Evolutionary conservation across 1,284 basidiomycete species (phyloP).

Genomic region (Agroathelia rolfsii): DNA sequence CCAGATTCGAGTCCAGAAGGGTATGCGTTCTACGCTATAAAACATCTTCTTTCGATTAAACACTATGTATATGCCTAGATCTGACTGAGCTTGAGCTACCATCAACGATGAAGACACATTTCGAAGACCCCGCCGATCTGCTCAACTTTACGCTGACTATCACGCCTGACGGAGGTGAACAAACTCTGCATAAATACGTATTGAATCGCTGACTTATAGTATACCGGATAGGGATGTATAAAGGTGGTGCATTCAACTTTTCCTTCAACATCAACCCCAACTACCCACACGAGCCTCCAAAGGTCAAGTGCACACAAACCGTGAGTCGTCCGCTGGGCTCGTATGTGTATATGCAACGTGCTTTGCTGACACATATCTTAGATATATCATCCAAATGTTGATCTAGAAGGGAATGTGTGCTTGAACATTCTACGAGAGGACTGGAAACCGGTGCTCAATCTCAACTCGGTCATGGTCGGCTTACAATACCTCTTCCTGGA

Average conservation of each 20-base stretch:
- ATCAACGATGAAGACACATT: conserved; percentile 90
- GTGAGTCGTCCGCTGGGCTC: conserved; percentile 36
- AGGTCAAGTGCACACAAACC: conserved; percentile 95
- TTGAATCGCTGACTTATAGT: conserved; percentile 7
- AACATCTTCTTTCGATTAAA: conserved; percentile 4
- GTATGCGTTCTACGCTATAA: conserved; percentile 33
- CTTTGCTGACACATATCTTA: conserved; percentile 22
- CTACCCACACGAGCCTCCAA: conserved; percentile 98
- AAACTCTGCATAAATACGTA: conserved; percentile 13
- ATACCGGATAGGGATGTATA: conserved; percentile 88
- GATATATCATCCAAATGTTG: conserved; percentile 99
- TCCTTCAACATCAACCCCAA: conserved; percentile 94
- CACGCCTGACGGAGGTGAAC: conserved; percentile 92
- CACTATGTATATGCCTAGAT: conserved; percentile 48
- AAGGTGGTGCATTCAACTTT: conserved; percentile 88
- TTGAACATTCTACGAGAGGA: conserved; percentile 97
- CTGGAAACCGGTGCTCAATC: conserved; percentile 98
- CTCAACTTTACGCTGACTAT: conserved; percentile 96
- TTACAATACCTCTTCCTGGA: conserved; percentile 97
- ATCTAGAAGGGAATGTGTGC: conserved; percentile 95
- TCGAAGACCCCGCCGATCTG: conserved; percentile 86
- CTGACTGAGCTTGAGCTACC: conserved; percentile 95
- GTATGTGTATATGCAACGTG: conserved; percentile 2
- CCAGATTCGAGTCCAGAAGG: conserved; percentile 97
- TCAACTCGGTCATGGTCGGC: conserved; percentile 96